Percentiles rank a stretch among this genome's conserved stretches.
Conservation (phyloP, 2,329 filamentous ascomycete species). For the Colletotrichum sp. region DNA sequence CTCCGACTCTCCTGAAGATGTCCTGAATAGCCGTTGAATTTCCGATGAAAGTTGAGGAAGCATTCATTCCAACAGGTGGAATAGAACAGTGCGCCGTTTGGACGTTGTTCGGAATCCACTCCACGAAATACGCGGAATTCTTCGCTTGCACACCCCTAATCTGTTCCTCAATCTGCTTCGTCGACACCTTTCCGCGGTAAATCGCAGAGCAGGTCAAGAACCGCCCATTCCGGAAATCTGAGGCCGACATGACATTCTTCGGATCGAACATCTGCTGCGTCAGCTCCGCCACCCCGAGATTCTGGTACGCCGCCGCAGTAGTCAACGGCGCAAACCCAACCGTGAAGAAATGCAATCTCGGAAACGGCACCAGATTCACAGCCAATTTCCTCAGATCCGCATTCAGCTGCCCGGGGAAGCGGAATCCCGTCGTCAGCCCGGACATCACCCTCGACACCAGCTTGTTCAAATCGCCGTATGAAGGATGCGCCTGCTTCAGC, state of each 20-base stretch:
- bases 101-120: constrained; percentile 99
- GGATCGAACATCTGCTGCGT: constrained; percentile 99
- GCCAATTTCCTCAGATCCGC: constrained; percentile 99
- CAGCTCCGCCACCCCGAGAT: constrained; percentile 95
- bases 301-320: constrained; percentile 83
- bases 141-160: constrained; percentile 99
- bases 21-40: constrained; percentile 99
- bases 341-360: constrained; percentile 99
- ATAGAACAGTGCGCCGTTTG: constrained; percentile 99
- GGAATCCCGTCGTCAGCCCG: constrained; percentile 95
- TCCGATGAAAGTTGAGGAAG: constrained; percentile 98
- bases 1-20: constrained; percentile 99
- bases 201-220: constrained; percentile 99
- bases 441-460: constrained; percentile 99
- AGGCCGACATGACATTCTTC: constrained; percentile 99
- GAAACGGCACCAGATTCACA: constrained; percentile 99
- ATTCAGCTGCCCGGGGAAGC: constrained; percentile 99
- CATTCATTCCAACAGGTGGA: constrained; percentile 94
- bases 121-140: constrained; percentile 99
- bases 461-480: constrained; percentile 99
- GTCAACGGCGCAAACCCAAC: constrained; percentile 98
- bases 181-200: constrained; percentile 99
- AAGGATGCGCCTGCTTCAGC: constrained; percentile 97
- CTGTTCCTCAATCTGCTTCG: constrained; percentile 99
- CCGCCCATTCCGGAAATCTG: constrained; percentile 98